phyloP scores from a whole-genome alignment of 306 rosid genomes.

The Neltuma alba region DNA sequence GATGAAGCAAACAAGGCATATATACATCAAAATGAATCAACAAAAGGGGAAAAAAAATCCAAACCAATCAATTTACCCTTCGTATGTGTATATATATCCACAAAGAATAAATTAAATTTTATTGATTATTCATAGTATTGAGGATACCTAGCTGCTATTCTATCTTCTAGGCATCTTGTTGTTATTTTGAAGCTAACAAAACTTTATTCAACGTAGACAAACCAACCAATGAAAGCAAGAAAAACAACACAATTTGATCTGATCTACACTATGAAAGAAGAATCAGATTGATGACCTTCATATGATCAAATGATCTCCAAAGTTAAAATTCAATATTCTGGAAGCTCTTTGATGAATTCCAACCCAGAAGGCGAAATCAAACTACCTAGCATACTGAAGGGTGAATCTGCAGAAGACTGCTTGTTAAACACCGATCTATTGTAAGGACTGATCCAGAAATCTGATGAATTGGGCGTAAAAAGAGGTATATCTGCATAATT shows the following conservation, averaged over 20 bases:
- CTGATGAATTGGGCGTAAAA: conserved; percentile 62
- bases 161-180: background rate
- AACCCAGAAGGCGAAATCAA: conserved; percentile 68
- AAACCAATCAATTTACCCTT: background rate
- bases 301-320: too few relatives aligned
- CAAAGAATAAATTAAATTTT: background rate
- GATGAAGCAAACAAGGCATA: background rate
- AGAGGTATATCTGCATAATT: conserved; percentile 55
- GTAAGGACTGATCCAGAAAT: conserved; percentile 47
- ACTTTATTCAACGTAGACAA: background rate
- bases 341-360: conserved; percentile 67
- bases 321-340: conserved; percentile 51
- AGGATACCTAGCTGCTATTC: background rate
- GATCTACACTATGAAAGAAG: background rate
- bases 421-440: conserved; percentile 39
- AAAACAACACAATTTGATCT: background rate
- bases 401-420: conserved; percentile 46
- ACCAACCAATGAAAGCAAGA: background rate
- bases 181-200: background rate
- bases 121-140: background rate
- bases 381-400: conserved; percentile 43
- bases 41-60: background rate
- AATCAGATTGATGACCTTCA: background rate
- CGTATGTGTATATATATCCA: background rate
- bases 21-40: background rate